Base-by-base conservation (phyloP, 2,329 filamentous ascomycete genomes). In the Paraphaeosphaeria sporulosa region DNA sequence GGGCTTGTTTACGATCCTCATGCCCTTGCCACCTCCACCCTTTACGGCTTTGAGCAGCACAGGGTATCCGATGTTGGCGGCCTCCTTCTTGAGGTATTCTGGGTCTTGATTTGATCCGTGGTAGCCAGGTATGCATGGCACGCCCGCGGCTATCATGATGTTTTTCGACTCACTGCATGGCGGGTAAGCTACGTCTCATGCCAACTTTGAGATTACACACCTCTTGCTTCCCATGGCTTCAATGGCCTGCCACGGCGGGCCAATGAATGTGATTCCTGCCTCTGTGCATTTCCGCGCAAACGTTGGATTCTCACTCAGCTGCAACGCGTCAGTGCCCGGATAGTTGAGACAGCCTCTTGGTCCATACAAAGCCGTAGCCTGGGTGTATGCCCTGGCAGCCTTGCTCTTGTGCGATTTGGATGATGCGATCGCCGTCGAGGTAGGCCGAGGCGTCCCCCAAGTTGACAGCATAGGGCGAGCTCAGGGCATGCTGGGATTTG, bases 81-180 rank as follows among this genome's bases (percentile, higher is more conserved):
- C 94, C 75, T 94, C 88, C 10, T 83, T 80, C 57, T 92, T 85
- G 30, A 90, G 80, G 61, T 84, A 82, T 9, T 79, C 75, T 1
- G 85, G 81, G 51, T 90, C 87, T 80, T 99, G 95, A 55, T 97
- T 92, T 1, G 84, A 72, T 19, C 95, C 95, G 76, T 98, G 95
- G 72, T 99, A 99, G 0, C 95, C 95, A 0, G 95, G 95, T 51
- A 99, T 95, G 72, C 95, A 98, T 4, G 94, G 94, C 3, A 99
- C 95, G 9, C 93, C 93, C n/a, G 95, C 94, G 4, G 88, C 88
- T 36, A 87, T 93, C 95, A 99, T 98, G 74, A 99, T 97, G 75
- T 97, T 91, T 79, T 99, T 99, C 55, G 92, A 95, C 61, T 91
- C 85, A 57, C 85, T 86, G 51, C 46, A 3, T 4, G 25, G 59